Percentiles rank a stretch among this genome's conserved stretches.
phyloP scores from a whole-genome alignment of 345 rosid species.

The Gossypium thurberi region DNA sequence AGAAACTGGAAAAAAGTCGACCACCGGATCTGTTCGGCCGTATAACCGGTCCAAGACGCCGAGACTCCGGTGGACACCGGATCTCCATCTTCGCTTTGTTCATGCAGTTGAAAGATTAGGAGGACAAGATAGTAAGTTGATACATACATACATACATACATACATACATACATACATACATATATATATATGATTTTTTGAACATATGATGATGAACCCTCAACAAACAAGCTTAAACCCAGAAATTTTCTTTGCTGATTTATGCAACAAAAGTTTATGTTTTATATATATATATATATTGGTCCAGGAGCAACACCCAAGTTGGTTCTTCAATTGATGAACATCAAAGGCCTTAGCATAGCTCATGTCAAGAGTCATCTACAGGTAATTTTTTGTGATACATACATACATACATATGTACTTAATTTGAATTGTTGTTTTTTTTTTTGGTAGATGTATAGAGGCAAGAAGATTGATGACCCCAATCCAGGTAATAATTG shows the following conservation, averaged over 20 bases:
- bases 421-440: too few species aligned
- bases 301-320: conserved; percentile 75
- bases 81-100: conserved; percentile 75
- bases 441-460: conserved; percentile 44
- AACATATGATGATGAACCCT: background rate
- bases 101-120: conserved; percentile 73
- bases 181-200: background rate
- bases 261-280: background rate
- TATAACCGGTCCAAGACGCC: conserved; percentile 66
- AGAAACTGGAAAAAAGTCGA: conserved; percentile 24
- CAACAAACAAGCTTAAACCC: background rate
- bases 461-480: conserved; percentile 62
- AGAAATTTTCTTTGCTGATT: background rate
- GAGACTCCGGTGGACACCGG: conserved; percentile 76
- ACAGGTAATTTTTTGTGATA: conserved; percentile 29
- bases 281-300: background rate
- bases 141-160: background rate
- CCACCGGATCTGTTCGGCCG: conserved; percentile 56
- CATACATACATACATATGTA: too few species aligned
- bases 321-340: conserved; percentile 76
- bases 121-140: conserved; percentile 72
- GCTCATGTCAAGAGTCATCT: conserved; percentile 92
- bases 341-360: conserved; percentile 67
- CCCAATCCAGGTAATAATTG: conserved; percentile 38
- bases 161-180: background rate